phyloP scores from a whole-genome alignment of 2,329 filamentous ascomycete genomes.

The Emergomyces pasteurianus region DNA sequence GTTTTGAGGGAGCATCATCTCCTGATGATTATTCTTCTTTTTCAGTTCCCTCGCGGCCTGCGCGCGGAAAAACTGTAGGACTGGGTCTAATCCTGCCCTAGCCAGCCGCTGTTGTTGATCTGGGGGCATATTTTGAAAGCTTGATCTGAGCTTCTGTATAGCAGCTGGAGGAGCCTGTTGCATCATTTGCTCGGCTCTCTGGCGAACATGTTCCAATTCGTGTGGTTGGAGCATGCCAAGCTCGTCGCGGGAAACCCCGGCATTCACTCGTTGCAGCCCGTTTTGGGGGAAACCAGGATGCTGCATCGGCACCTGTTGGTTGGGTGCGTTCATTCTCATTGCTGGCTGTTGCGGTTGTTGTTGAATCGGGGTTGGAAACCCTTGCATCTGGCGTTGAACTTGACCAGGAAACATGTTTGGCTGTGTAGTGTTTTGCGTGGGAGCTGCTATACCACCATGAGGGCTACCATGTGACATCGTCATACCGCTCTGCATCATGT shows the following conservation, averaged over 20 bases:
- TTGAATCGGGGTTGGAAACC: slow-evolving; percentile 14
- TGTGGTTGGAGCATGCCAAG: slow-evolving; percentile 25
- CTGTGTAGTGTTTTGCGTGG: slow-evolving; percentile 28
- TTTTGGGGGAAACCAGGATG: slow-evolving; percentile 18
- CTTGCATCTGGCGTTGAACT: slow-evolving; percentile 18
- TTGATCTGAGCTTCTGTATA: slow-evolving; percentile 37
- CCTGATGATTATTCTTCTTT: slow-evolving; percentile 21
- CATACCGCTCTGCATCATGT: slow-evolving; percentile 28
- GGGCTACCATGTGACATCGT: slow-evolving; percentile 27
- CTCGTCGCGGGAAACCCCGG: slow-evolving; percentile 22
- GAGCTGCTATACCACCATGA: slow-evolving; percentile 20
- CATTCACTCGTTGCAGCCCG: slow-evolving; percentile 20
- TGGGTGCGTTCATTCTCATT: slow-evolving; percentile 5
- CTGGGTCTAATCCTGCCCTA: slow-evolving; percentile 36
- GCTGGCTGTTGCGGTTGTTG: slow-evolving; percentile 16
- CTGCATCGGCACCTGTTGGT: slow-evolving; percentile 12
- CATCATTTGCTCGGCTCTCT: slow-evolving; percentile 37
- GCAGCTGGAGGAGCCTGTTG: slow-evolving; percentile 33
- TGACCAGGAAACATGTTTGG: slow-evolving; percentile 36
- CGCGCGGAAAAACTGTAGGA: slow-evolving; percentile 40
- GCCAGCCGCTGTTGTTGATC: slow-evolving; percentile 37
- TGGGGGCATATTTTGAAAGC: slow-evolving; percentile 34
- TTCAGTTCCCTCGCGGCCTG: slow-evolving; percentile 35
- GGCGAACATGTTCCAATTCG: slow-evolving; percentile 34
- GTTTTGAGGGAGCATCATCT: slow-evolving; percentile 20